phyloP scores from a whole-genome alignment of 352 stramenopile genomes.

The Globisporangium polare region DNA sequence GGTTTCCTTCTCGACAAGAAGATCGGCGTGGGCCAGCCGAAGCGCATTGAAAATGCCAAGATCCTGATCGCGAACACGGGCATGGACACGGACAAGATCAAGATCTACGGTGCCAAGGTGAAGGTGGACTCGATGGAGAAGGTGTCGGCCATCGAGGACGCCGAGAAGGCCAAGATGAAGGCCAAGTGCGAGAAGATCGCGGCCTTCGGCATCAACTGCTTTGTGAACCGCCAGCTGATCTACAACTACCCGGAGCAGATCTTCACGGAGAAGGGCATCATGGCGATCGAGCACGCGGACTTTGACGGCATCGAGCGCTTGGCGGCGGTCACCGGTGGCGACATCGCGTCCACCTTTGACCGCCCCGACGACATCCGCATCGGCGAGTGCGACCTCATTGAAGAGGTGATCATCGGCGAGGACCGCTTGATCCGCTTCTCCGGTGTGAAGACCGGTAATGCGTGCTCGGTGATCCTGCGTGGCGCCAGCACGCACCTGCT shows the following conservation, averaged over 20 bases:
- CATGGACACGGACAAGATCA: constrained; percentile 99
- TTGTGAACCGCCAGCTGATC: constrained; percentile 99
- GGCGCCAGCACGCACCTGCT: constrained; percentile 95
- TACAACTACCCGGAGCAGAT: constrained; percentile 99
- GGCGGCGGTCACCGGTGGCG: constrained; percentile 93
- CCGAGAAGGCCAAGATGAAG: constrained; percentile 99
- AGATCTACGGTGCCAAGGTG: constrained; percentile 98
- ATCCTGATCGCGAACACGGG: constrained; percentile 99
- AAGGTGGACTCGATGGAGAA: constrained; percentile 99
- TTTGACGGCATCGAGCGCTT: constrained; percentile 99
- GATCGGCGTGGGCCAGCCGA: constrained; percentile 93
- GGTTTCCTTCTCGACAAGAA: constrained; percentile 99
- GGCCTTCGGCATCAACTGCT: constrained; percentile 98
- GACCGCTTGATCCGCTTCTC: constrained; percentile 96
- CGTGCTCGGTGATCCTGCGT: constrained; percentile 94
- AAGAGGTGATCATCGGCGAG: constrained; percentile 99
- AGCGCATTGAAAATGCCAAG: constrained; percentile 97
- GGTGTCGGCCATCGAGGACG: constrained; percentile 98
- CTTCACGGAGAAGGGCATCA: constrained; percentile 98
- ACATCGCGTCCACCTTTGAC: constrained; percentile 98
- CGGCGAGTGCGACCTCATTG: constrained; percentile 96
- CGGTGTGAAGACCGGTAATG: constrained; percentile 94
- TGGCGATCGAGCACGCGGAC: constrained; percentile 99
- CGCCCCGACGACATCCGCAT: constrained; percentile 95
- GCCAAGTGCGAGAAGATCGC: constrained; percentile 98